phyloP scores from a whole-genome alignment of 106 monocot genomes.

The Hemerocallis citrina region DNA sequence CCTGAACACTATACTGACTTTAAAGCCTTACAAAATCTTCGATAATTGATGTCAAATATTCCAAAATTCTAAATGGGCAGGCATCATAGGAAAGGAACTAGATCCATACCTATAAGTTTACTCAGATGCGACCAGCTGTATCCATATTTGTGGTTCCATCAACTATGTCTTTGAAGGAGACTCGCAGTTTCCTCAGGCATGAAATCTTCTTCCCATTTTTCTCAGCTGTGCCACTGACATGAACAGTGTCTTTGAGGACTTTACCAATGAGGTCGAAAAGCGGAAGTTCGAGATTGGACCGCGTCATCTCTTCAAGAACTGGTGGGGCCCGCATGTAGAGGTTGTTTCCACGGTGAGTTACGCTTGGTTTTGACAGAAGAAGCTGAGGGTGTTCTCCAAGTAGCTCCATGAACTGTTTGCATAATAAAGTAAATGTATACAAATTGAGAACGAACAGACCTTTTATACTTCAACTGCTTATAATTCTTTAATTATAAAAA shows the following conservation, averaged over 20 bases:
- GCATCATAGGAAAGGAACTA: no score
- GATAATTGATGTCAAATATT: no score
- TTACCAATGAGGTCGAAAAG: constrained; percentile 64
- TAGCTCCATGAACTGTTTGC: constrained; percentile 71
- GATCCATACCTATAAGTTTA: no score
- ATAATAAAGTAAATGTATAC: not conserved
- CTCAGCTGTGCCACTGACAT: constrained; percentile 54
- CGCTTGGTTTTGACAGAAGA: constrained; percentile 54
- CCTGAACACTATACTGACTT: no score
- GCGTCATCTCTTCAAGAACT: constrained; percentile 88
- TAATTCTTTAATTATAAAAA: no score
- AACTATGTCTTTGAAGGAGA: constrained; percentile 45
- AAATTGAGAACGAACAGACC: not conserved
- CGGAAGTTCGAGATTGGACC: constrained; percentile 55
- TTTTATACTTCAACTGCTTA: no score
- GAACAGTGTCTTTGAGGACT: constrained; percentile 44
- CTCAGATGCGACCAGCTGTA: constrained; percentile 19
- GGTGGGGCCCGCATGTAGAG: constrained; percentile 93
- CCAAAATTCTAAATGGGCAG: no score
- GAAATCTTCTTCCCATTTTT: constrained; percentile 56
- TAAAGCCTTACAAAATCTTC: no score
- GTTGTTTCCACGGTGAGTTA: constrained; percentile 65
- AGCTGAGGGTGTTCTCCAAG: constrained; percentile 67
- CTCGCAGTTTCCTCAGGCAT: constrained; percentile 61
- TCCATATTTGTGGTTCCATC: constrained; percentile 36